Evolutionary conservation across 257 asterid genomes (phyloP).

Genomic region (Nicotiana otophora): DNA sequence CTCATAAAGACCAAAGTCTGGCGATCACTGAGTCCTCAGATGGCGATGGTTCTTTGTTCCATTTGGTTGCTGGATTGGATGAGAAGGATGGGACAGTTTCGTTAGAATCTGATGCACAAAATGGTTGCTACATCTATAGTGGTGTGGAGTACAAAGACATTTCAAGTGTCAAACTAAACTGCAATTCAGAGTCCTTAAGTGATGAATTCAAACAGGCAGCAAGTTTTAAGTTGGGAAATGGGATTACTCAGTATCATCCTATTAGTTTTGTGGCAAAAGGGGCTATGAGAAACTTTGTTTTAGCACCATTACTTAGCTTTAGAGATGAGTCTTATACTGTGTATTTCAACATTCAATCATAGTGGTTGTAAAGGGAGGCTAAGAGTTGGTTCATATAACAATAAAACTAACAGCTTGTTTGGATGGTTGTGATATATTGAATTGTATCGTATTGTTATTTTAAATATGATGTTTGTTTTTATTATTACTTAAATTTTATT

Average conservation of each 20-base stretch:
- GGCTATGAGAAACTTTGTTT: conserved; percentile 37
- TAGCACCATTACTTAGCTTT: conserved; percentile 61
- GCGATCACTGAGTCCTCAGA: conserved; percentile 21
- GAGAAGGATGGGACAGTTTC: conserved; percentile 41
- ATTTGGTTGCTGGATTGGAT: conserved; percentile 46
- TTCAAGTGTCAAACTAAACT: conserved; percentile 33
- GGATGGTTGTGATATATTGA: neutral
- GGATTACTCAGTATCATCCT: conserved; percentile 60
- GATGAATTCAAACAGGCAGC: conserved; percentile 34
- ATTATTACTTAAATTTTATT: too few species aligned
- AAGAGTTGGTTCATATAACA: neutral
- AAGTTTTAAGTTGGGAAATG: conserved; percentile 52
- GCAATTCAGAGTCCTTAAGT: conserved; percentile 27
- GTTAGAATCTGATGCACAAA: conserved; percentile 40
- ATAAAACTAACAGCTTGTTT: neutral
- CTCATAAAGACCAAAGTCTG: conserved; percentile 36
- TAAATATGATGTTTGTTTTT: too few species aligned
- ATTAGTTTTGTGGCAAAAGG: conserved; percentile 75
- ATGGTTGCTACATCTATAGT: conserved; percentile 50
- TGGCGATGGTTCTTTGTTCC: conserved; percentile 19
- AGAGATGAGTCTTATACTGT: conserved; percentile 81
- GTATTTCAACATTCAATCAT: conserved; percentile 38
- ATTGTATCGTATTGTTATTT: too few species aligned
- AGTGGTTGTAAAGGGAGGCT: neutral
- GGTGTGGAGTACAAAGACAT: conserved; percentile 19